Conservation (phyloP, 2,329 filamentous ascomycete genomes). For the Canariomyces notabilis region DNA sequence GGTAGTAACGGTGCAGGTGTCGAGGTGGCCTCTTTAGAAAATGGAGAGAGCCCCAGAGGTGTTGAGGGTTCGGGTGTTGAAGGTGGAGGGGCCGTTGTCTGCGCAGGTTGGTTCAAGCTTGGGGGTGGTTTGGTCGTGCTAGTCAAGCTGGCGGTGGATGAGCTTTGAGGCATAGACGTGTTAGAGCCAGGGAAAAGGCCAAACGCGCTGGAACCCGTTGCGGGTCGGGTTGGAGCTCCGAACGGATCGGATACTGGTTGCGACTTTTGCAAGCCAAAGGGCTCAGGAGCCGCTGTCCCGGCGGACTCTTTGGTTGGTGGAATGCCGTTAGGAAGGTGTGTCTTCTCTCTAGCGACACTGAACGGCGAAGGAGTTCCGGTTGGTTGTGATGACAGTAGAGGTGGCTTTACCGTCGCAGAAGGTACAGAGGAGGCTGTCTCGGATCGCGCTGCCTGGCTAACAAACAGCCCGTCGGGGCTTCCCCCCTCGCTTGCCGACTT, state of each 20-base stretch:
- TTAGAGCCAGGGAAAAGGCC: background rate
- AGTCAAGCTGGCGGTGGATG: background rate
- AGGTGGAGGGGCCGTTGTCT: background rate
- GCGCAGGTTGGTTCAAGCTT: background rate
- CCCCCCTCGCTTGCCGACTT: slow-evolving; percentile 4
- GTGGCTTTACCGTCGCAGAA: background rate
- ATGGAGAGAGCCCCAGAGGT: background rate
- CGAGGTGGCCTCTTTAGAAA: background rate
- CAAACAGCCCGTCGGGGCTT: slow-evolving; percentile 26
- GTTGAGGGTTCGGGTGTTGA: slow-evolving; percentile 1
- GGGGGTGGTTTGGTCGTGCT: background rate
- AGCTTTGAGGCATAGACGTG: too few relatives aligned
- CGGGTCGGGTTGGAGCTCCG: background rate
- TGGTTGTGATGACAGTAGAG: background rate
- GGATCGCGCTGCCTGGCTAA: slow-evolving; percentile 15
- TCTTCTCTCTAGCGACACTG: background rate
- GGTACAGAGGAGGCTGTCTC: slow-evolving; percentile 1
- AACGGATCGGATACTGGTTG: background rate
- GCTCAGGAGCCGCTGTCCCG: background rate
- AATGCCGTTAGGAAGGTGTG: background rate
- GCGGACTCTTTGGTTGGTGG: background rate
- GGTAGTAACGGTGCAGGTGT: background rate
- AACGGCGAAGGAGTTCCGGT: background rate
- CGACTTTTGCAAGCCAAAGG: background rate
- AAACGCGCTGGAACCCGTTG: slow-evolving; percentile 1